Evolutionary conservation across 148 eudicot species (phyloP).

Genomic region (Mesembryanthemum crystallinum): DNA sequence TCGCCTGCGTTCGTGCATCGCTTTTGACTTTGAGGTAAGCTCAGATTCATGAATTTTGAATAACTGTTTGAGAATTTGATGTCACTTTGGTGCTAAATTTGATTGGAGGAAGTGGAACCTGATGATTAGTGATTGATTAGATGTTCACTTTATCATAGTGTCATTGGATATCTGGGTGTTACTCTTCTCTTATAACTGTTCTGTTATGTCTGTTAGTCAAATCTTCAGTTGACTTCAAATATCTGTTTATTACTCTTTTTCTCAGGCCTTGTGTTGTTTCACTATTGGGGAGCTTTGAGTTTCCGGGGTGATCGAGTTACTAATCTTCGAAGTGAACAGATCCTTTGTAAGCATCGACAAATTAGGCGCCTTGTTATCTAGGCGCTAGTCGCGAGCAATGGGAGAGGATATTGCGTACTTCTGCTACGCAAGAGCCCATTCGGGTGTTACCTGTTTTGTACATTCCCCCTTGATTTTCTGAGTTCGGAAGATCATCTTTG

Average conservation of each 20-base stretch:
- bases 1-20: background rate
- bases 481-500: background rate
- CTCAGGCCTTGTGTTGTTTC: constrained; percentile 7
- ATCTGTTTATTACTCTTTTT: background rate
- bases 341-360: background rate
- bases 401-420: constrained; percentile 12
- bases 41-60: background rate
- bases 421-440: constrained; percentile 4
- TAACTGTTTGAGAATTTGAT: background rate
- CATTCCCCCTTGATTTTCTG: background rate
- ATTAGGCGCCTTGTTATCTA: background rate
- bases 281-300: background rate
- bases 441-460: background rate
- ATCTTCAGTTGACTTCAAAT: constrained; percentile 11
- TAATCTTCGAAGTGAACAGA: background rate
- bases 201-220: background rate
- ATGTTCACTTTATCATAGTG: constrained; percentile 17
- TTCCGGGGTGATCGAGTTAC: background rate
- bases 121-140: background rate
- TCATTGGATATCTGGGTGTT: constrained; percentile 4
- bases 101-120: constrained; percentile 5
- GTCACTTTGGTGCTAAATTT: background rate
- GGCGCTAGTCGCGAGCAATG: constrained; percentile 14
- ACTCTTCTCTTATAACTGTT: background rate
- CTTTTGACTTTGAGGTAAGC: constrained; percentile 14